These are phyloP conservation scores for Celoporthe dispersa DNA, from an alignment of 2,329 filamentous ascomycete species.

Conservation along the genomic window DNA sequence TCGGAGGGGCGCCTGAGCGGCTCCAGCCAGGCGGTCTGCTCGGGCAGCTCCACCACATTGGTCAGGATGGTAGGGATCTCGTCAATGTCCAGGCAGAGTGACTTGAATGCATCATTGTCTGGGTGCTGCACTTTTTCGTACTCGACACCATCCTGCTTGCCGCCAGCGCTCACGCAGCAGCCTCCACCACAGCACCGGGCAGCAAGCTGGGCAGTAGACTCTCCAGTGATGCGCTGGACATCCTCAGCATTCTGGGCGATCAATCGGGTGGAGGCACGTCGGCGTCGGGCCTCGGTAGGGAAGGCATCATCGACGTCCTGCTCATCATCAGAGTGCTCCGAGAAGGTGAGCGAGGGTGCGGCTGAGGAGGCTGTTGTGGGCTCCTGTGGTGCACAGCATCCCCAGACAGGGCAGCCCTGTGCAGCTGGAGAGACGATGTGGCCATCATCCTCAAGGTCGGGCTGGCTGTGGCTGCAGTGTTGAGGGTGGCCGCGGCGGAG, in stretches of 20 bases:
- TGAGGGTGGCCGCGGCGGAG: background rate
- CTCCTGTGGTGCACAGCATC: slow-evolving; percentile 44
- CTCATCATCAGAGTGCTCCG: slow-evolving; percentile 60
- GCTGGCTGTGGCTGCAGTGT: slow-evolving; percentile 27
- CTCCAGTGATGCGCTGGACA: slow-evolving; percentile 66
- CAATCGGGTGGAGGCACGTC: slow-evolving; percentile 71
- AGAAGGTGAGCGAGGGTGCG: slow-evolving; percentile 66
- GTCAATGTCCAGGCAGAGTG: slow-evolving; percentile 76
- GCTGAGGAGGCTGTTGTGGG: slow-evolving; percentile 50
- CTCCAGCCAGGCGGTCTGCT: slow-evolving; percentile 74
- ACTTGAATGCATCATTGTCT: slow-evolving; percentile 83
- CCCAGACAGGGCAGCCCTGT: slow-evolving; percentile 38
- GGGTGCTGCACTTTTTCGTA: slow-evolving; percentile 64
- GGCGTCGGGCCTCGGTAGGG: slow-evolving; percentile 51
- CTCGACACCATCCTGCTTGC: slow-evolving; percentile 50
- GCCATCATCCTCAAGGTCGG: slow-evolving; percentile 42
- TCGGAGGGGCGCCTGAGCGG: slow-evolving; percentile 51
- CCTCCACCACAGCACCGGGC: slow-evolving; percentile 67
- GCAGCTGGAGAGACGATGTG: slow-evolving; percentile 40
- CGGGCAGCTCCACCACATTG: slow-evolving; percentile 72
- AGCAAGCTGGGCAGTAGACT: slow-evolving; percentile 65
- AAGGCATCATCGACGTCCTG: slow-evolving; percentile 55
- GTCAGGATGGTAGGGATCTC: slow-evolving; percentile 75
- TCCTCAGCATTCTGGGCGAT: slow-evolving; percentile 67
- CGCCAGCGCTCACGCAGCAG: slow-evolving; percentile 60